Evolutionary conservation across 352 stramenopile species (phyloP), one percentile per base, ranked within the genome.

Genomic region (Phytophthora cactorum): DNA sequence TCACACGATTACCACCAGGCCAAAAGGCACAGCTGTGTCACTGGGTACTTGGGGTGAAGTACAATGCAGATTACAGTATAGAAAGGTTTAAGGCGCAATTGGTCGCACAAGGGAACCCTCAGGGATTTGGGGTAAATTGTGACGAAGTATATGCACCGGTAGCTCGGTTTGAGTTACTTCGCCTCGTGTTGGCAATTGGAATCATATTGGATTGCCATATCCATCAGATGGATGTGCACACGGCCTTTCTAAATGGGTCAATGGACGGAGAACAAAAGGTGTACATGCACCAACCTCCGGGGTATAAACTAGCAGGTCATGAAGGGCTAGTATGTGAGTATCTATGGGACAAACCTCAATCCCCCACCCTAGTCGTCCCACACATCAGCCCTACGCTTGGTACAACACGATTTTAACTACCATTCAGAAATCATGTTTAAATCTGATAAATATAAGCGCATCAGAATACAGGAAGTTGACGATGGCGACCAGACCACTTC

Each of bases 121-220:
- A 45, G 15, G 8, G 4, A 22, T 45, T 25, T 45, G 39, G 17
- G 15, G 39, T 22, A 45, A 45, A 45, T 2, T 8, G 12, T 25
- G 14, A 45, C 12, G 39, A 45, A 45, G 14, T 45, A 12, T 45
- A 22, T 45, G 39, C 14, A 22, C 39, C 39, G 11, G 39, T 45
- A 25, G 39, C 39, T 45, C 10, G 12, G 17, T 39, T 53, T 53
- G 47, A 53, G 47, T 53, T 27, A n/a, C 47, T 41, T 25, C 11
- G 47, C 8, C 47, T 53, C 11, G 47, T 53, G 27, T 10, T 53
- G 47, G 47, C 28, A 38, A 53, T 41, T 25, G 28, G 27, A 53
- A 27, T 27, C 47, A 53, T 41, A 39, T 45, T 43, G 12, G 14
- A 53, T 34, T 39, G 28, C 51, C 39, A 45, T 22, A 45, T 45